Evolutionary conservation across 108 stramenopile genomes (phyloP).

Genomic region (Mayamaea pseudoterrestris): DNA sequence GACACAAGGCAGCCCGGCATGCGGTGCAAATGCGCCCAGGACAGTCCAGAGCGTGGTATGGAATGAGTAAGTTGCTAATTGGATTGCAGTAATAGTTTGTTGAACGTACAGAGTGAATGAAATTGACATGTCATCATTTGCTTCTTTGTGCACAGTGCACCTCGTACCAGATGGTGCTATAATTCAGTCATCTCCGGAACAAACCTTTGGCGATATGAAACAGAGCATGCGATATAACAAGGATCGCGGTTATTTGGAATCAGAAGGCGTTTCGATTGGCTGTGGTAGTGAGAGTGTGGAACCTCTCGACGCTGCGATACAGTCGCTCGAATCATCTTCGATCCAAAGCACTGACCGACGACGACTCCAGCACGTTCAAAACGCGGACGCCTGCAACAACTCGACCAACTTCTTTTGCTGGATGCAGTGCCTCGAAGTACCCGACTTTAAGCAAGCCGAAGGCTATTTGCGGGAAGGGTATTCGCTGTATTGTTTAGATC

Average conservation of each 20-base stretch:
- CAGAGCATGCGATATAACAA: slow-evolving; percentile 1
- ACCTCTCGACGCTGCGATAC: no score
- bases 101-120: slow-evolving; percentile 17
- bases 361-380: slow-evolving; percentile 36
- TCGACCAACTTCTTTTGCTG: slow-evolving; percentile 74
- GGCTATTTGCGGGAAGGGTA: slow-evolving; percentile 41
- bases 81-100: neutral
- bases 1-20: slow-evolving; percentile 49
- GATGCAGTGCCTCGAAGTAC: slow-evolving; percentile 65
- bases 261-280: slow-evolving; percentile 27
- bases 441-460: slow-evolving; percentile 29
- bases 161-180: slow-evolving; percentile 42
- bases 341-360: no score
- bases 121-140: slow-evolving; percentile 48
- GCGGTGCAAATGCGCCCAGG: slow-evolving; percentile 35
- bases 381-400: slow-evolving; percentile 56
- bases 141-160: slow-evolving; percentile 21
- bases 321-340: no score
- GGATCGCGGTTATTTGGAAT: no score
- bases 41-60: slow-evolving; percentile 48
- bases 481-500: slow-evolving; percentile 68
- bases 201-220: slow-evolving; percentile 28
- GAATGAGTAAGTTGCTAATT: slow-evolving; percentile 54
- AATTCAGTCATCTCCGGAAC: slow-evolving; percentile 6
- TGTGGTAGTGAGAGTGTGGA: slow-evolving; percentile 14